Conservation (phyloP, 495 filamentous ascomycete genomes). For the Penicillium flavigenum region DNA sequence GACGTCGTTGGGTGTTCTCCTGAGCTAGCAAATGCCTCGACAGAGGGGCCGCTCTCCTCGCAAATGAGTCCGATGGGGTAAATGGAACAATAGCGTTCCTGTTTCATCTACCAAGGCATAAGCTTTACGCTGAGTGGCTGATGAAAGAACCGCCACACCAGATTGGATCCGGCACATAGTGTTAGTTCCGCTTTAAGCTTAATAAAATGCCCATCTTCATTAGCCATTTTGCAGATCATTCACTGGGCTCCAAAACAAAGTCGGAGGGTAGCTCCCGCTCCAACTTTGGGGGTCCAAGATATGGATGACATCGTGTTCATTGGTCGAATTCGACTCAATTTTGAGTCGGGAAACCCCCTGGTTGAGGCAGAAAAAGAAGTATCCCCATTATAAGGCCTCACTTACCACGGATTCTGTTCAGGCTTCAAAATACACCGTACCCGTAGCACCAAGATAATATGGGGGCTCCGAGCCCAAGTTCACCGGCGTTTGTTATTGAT, state of each 20-base stretch:
- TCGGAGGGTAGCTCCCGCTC: not conserved
- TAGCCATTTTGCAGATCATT: slow-evolving; percentile 25
- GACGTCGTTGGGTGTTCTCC: not conserved
- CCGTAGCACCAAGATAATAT: not conserved
- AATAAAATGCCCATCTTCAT: slow-evolving; percentile 24
- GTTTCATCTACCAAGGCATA: slow-evolving; percentile 10
- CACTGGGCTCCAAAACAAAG: not conserved
- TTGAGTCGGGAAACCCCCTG: not conserved
- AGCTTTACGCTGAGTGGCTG: slow-evolving; percentile 14
- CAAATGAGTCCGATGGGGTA: not conserved
- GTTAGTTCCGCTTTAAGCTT: slow-evolving; percentile 25
- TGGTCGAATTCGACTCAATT: not conserved
- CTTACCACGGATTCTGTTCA: not conserved
- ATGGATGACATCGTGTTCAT: not conserved
- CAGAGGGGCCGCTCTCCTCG: not conserved
- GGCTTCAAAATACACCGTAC: not conserved
- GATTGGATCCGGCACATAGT: slow-evolving; percentile 9
- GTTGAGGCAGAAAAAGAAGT: not conserved
- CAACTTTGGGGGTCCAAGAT: not conserved
- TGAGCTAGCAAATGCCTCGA: not conserved
- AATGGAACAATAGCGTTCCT: slow-evolving; percentile 2
- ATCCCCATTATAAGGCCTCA: not conserved
- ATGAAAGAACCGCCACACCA: not conserved
- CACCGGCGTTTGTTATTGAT: not conserved
- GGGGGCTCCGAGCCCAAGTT: not conserved